phyloP scores from a whole-genome alignment of 768 basidiomycete genomes.

The Mycena latifolia region DNA sequence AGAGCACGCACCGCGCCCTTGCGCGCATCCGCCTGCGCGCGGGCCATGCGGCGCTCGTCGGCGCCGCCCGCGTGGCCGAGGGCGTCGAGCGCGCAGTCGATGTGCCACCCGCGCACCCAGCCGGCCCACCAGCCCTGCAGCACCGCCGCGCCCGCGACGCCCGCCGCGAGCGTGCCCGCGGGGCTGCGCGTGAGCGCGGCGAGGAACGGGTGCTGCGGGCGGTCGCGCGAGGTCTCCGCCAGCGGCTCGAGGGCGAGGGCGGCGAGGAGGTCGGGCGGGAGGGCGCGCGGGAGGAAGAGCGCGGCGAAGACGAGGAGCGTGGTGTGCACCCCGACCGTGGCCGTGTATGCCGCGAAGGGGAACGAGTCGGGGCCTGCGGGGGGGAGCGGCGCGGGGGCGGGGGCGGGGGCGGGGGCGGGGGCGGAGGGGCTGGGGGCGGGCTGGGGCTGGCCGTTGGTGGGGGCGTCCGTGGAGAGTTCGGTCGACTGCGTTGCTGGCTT shows the following conservation, averaged over 20 bases:
- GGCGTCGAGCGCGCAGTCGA: conserved; percentile 54
- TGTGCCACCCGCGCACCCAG: conserved; percentile 72
- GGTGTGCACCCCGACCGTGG: conserved; percentile 76
- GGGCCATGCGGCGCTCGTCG: conserved; percentile 59
- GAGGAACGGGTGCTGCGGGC: conserved; percentile 80
- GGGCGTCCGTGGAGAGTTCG: no score
- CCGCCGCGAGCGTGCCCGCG: conserved; percentile 65
- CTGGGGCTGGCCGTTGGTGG: no score
- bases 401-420: no score
- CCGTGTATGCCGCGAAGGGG: conserved; percentile 71
- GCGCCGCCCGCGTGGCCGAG: no score
- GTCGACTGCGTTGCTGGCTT: no score
- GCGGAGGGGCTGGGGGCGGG: no score
- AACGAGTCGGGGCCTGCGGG: no score
- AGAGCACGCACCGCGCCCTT: conserved; percentile 53
- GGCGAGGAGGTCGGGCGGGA: conserved; percentile 50
- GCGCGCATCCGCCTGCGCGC: conserved; percentile 50
- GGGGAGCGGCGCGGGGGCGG: no score
- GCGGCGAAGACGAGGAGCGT: conserved; percentile 74
- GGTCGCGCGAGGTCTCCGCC: conserved; percentile 57
- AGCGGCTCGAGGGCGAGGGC: conserved; percentile 43
- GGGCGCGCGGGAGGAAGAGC: conserved; percentile 80
- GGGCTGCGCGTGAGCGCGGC: conserved; percentile 75
- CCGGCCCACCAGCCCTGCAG: conserved; percentile 81
- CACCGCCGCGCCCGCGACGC: conserved; percentile 65